phyloP scores from a whole-genome alignment of 2,329 filamentous ascomycete species.

The Monosporascus sp. region DNA sequence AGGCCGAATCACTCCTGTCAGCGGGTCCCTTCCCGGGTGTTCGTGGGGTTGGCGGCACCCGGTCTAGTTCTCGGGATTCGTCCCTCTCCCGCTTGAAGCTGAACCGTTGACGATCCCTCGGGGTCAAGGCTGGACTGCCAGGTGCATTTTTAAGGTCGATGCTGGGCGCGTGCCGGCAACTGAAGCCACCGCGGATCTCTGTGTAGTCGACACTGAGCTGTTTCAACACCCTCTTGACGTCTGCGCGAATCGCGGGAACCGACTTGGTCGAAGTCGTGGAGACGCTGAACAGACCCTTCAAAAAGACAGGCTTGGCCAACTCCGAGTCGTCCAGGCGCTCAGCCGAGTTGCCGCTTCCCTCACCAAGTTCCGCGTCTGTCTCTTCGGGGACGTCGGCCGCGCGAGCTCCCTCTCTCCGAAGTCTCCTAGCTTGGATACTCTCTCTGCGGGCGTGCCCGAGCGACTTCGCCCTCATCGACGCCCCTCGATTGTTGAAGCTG shows the following conservation, averaged over 20 bases:
- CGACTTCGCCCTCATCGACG: conserved; percentile 74
- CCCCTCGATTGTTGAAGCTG: conserved; percentile 49
- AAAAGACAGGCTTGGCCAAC: conserved; percentile 85
- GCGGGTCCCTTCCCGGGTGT: conserved; percentile 41
- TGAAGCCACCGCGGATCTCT: conserved; percentile 92
- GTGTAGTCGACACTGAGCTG: conserved; percentile 85
- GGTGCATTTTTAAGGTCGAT: conserved; percentile 75
- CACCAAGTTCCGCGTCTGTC: conserved; percentile 72
- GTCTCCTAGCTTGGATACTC: conserved; percentile 83
- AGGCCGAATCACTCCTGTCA: conserved; percentile 76
- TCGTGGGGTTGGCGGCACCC: conserved; percentile 43
- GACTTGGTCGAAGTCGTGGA: conserved; percentile 94
- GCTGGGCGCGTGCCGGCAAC: conserved; percentile 80
- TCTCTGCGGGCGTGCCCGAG: conserved; percentile 84
- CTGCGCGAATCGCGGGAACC: conserved; percentile 74
- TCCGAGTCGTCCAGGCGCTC: conserved; percentile 64
- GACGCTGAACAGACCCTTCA: conserved; percentile 96
- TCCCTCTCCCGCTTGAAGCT: conserved; percentile 76
- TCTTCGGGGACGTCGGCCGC: conserved; percentile 85
- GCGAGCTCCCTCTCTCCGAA: conserved; percentile 64
- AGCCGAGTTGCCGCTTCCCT: conserved; percentile 55
- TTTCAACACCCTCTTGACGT: conserved; percentile 85
- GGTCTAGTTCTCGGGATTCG: conserved; percentile 61
- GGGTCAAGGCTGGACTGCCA: conserved; percentile 50
- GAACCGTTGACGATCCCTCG: conserved; percentile 69